phyloP scores from a whole-genome alignment of 352 stramenopile species.

The Phytophthora citrophthora region DNA sequence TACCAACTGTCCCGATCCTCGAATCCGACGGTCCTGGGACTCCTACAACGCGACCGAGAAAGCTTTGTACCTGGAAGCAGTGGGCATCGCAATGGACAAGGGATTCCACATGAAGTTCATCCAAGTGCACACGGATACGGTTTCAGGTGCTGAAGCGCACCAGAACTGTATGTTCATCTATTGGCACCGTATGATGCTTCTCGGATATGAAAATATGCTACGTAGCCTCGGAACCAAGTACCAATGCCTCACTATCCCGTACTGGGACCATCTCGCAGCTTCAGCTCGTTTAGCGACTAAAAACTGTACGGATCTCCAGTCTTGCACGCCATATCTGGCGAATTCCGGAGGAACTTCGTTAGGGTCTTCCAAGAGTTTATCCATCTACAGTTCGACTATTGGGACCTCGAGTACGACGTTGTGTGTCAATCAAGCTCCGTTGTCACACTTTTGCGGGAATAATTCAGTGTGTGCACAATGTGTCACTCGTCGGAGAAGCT shows the following conservation, averaged over 20 bases:
- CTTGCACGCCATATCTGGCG: slow-evolving; percentile 41
- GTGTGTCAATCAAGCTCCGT: slow-evolving; percentile 38
- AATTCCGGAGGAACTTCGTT: slow-evolving; percentile 42
- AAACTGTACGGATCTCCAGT: slow-evolving; percentile 39
- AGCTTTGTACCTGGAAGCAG: slow-evolving; percentile 40
- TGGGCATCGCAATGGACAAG: slow-evolving; percentile 47
- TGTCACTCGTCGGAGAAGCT: slow-evolving; percentile 31
- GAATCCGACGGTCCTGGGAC: slow-evolving; percentile 61
- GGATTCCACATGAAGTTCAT: slow-evolving; percentile 60
- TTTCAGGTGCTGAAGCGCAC: slow-evolving; percentile 58
- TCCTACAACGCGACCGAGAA: slow-evolving; percentile 45
- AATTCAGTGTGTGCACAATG: slow-evolving; percentile 44
- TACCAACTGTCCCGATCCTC: slow-evolving; percentile 37
- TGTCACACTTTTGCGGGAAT: slow-evolving; percentile 57
- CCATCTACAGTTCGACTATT: slow-evolving; percentile 14
- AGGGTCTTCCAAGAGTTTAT: slow-evolving; percentile 16
- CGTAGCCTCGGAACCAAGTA: slow-evolving; percentile 46
- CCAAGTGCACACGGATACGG: slow-evolving; percentile 57
- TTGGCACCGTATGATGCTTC: slow-evolving; percentile 69
- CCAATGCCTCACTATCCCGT: slow-evolving; percentile 65
- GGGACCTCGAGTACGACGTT: slow-evolving; percentile 24
- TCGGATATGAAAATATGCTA: slow-evolving; percentile 82
- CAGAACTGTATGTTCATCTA: slow-evolving; percentile 73
- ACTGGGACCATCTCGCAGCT: slow-evolving; percentile 59
- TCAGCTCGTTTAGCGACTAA: slow-evolving; percentile 22